Evolutionary conservation across 176 grass and related monocot species (phyloP), one percentile per base, ranked within the genome.

Genomic region (Hyparrhenia diplandra): DNA sequence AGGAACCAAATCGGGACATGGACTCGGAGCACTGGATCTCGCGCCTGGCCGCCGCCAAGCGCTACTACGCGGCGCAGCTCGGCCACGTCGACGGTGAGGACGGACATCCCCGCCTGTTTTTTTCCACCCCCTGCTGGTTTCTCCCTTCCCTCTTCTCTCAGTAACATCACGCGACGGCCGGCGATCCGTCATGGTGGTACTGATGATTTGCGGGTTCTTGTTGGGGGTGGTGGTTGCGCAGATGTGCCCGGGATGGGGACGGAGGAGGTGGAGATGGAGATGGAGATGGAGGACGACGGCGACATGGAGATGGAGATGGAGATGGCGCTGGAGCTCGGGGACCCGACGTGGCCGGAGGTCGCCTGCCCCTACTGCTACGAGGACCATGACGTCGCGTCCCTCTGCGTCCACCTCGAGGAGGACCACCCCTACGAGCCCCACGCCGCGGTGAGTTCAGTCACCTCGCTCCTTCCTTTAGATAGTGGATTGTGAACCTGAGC

Each of bases 11-110:
- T 69, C 77, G 27, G 17, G 46, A 60, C 88, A 93, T 97, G 94
- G 91, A 97, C 80, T 98, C 95, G 81, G 88, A 95, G 86, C 92
- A 93, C 84, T 98, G 95, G 95, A 95, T 95, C 92, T 94, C 95
- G 61, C 92, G 88, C 90, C 90, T 95, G 30, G 92, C 92, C 42
- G 92, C 92, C 59, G 92, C 92, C 45, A 98, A 98, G 90, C 87
- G 95, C 32, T 84, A 87, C 87, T 93, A 95, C 86, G 88, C 92
- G 10, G 84, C 81, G 46, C 92, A 86, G 82, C 86, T 87, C 61
- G 90, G 90, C 7, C 86, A 91, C 55, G 85, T 81, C 47, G 88
- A 85, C 83, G 88, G 88, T 89, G 40, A 57, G 87, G 13, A 27
- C 76, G 0, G 6, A 4, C 13, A 16, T 47, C 14, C 27, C 27